A percentile compares a stretch with the other conserved stretches of the same genome.
These are phyloP conservation scores for Beta corolliflora DNA, from an alignment of 179 eudicot genomes.

Conservation along the genomic window DNA sequence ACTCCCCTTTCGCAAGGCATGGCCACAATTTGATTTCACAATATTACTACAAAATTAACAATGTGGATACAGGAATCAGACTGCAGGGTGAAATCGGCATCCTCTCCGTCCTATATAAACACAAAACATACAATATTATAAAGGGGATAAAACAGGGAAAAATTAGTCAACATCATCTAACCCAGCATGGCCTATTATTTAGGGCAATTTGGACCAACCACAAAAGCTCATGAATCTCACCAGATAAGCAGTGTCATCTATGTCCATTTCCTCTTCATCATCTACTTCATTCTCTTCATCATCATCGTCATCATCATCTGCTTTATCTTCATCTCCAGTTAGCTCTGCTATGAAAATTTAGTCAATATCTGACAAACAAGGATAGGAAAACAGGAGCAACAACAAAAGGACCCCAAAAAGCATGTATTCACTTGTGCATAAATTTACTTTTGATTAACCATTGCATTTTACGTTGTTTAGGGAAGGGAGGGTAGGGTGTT, in stretches of 20 bases:
- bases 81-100: conserved; percentile 48
- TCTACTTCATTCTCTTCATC: conserved; percentile 57
- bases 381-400: background rate
- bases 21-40: background rate
- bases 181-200: background rate
- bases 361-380: background rate
- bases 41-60: background rate
- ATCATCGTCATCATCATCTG: conserved; percentile 52
- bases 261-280: conserved; percentile 71
- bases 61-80: conserved; percentile 74
- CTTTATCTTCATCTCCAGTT: conserved; percentile 55
- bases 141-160: conserved; percentile 1
- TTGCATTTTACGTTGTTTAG: background rate
- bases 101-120: conserved; percentile 53
- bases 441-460: background rate
- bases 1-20: background rate
- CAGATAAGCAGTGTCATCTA: conserved; percentile 51
- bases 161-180: conserved; percentile 3
- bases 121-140: conserved; percentile 5
- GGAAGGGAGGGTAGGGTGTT: background rate
- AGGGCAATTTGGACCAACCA: conserved; percentile 5
- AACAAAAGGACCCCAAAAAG: background rate
- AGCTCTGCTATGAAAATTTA: conserved; percentile 40
- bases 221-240: conserved; percentile 30
- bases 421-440: background rate